A percentile compares a stretch with the other conserved stretches of the same genome.
These are phyloP conservation scores for Coprinellus micaceus DNA, from an alignment of 768 basidiomycete species.

Conservation along the genomic window DNA sequence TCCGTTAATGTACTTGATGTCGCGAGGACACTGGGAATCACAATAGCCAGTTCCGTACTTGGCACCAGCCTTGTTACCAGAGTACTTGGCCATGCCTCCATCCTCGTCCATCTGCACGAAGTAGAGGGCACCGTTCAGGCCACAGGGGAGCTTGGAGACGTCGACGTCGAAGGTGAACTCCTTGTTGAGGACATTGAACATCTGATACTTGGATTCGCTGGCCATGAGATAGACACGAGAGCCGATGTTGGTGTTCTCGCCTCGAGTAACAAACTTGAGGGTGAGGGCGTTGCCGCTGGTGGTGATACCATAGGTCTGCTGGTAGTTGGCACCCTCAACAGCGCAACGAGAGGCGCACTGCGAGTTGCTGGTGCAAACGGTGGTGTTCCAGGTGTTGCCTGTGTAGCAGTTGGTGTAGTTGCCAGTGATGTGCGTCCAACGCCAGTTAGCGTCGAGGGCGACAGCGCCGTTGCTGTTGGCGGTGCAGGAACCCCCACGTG, in stretches of 20 bases:
- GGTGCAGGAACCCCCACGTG: constrained; percentile 39
- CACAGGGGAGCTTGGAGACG: constrained; percentile 50
- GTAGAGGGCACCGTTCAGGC: too few species aligned
- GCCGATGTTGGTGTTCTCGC: constrained; percentile 36
- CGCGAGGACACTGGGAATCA: constrained; percentile 51
- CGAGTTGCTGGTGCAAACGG: constrained; percentile 45
- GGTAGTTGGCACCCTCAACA: constrained; percentile 46
- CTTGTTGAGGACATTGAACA: constrained; percentile 51
- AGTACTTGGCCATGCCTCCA: constrained; percentile 38
- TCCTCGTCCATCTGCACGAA: too few species aligned
- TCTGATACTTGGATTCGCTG: constrained; percentile 34
- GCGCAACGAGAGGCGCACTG: constrained; percentile 45
- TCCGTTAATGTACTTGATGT: constrained; percentile 60
- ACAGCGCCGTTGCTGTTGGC: constrained; percentile 34
- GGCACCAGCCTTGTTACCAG: constrained; percentile 57
- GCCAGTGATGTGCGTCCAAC: constrained; percentile 43
- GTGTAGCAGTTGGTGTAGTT: constrained; percentile 48
- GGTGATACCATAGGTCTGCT: constrained; percentile 51
- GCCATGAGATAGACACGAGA: constrained; percentile 50
- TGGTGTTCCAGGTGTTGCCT: constrained; percentile 51
- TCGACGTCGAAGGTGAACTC: constrained; percentile 64
- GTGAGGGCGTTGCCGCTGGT: constrained; percentile 42
- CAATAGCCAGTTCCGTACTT: constrained; percentile 36
- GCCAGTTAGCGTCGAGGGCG: constrained; percentile 57
- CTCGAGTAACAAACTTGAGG: constrained; percentile 45